A percentile compares a stretch with the other conserved stretches of the same genome.
phyloP scores from a whole-genome alignment of 2,329 filamentous ascomycete genomes.

The Xylaria sp. region DNA sequence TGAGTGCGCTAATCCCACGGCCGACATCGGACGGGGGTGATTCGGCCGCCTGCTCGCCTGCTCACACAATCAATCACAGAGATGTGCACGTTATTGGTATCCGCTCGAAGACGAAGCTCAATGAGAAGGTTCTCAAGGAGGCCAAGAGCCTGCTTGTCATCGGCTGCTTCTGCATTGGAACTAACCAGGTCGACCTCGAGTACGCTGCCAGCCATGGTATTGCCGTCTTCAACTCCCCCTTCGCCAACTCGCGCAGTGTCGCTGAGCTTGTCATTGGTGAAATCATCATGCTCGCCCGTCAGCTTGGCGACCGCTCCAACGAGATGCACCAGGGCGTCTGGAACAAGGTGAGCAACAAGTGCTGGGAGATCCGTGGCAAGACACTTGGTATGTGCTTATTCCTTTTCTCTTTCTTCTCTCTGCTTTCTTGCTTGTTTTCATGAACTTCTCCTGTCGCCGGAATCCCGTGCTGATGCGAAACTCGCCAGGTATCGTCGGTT shows the following conservation, averaged over 20 bases:
- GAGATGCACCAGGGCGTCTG: slow-evolving; percentile 93
- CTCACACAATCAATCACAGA: slow-evolving; percentile 39
- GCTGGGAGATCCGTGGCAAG: slow-evolving; percentile 98
- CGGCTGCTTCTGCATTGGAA: slow-evolving; percentile 98
- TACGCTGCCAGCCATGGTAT: slow-evolving; percentile 81
- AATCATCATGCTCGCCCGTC: slow-evolving; percentile 85
- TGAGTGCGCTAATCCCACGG: slow-evolving; percentile 38
- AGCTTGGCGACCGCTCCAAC: slow-evolving; percentile 85
- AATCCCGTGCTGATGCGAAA: slow-evolving; percentile 4
- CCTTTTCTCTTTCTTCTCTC: neutral
- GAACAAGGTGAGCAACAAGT: slow-evolving; percentile 96
- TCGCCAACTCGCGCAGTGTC: slow-evolving; percentile 95
- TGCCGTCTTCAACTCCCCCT: slow-evolving; percentile 98
- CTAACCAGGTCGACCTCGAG: slow-evolving; percentile 86
- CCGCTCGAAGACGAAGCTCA: slow-evolving; percentile 94
- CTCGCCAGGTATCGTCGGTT: slow-evolving; percentile 76
- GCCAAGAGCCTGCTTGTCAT: slow-evolving; percentile 94
- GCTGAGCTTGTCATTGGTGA: slow-evolving; percentile 93
- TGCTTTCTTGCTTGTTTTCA: neutral
- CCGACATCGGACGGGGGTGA: neutral
- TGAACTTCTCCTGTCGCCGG: neutral
- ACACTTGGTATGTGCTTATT: slow-evolving; percentile 61
- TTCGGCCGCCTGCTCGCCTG: neutral
- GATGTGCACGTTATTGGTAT: slow-evolving; percentile 98
- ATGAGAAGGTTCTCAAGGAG: slow-evolving; percentile 73